Conservation (phyloP, 768 basidiomycete species). For the Agrocybe praecox region DNA sequence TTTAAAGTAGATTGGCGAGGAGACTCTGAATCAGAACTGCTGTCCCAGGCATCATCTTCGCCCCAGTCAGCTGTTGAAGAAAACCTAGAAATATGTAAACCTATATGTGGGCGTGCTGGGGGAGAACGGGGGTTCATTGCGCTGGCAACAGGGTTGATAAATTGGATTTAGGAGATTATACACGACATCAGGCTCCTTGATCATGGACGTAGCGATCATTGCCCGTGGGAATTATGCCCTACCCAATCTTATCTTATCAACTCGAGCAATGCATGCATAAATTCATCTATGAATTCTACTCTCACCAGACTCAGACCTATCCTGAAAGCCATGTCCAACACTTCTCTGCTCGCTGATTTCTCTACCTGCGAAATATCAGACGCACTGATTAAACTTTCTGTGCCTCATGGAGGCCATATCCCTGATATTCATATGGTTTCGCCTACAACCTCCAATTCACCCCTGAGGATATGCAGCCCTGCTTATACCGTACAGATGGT, state of each 20-base stretch:
- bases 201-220: constrained; percentile 1
- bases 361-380: constrained; percentile 89
- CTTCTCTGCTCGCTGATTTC: constrained; percentile 36
- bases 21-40: constrained; percentile 77
- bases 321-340: constrained; percentile 17
- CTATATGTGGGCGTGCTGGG: constrained; percentile 75
- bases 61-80: constrained; percentile 60
- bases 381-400: constrained; percentile 79
- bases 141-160: neutral
- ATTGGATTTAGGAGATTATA: neutral
- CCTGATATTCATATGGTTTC: constrained; percentile 72
- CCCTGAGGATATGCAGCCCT: constrained; percentile 59
- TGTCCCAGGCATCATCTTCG: constrained; percentile 91
- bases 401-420: constrained; percentile 75
- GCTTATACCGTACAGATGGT: constrained; percentile 93
- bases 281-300: constrained; percentile 14
- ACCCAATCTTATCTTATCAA: constrained; percentile 25
- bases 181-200: constrained; percentile 1
- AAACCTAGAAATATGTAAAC: constrained; percentile 54
- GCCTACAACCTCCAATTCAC: constrained; percentile 32
- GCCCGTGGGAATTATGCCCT: constrained; percentile 10
- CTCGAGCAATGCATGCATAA: neutral
- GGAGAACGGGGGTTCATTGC: constrained; percentile 62
- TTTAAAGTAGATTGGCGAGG: constrained; percentile 55
- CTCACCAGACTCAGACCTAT: constrained; percentile 16